Percentiles rank a stretch among this genome's conserved stretches.
These are phyloP conservation scores for Cornus kousa DNA, from an alignment of 148 eudicot genomes.

Conservation along the genomic window DNA sequence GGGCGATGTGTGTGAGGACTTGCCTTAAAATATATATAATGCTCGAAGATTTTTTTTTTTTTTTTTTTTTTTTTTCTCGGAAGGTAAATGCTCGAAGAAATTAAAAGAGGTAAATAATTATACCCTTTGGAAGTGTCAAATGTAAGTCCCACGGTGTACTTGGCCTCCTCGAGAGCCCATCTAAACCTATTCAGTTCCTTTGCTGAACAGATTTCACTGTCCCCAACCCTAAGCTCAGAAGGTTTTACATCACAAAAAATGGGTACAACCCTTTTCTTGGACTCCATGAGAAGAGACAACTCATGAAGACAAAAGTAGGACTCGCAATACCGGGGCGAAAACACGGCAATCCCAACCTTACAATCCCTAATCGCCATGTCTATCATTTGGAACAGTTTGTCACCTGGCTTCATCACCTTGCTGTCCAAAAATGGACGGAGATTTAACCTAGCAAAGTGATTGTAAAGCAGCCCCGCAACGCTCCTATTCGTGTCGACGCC, in stretches of 20 bases:
- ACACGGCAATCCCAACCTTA: conserved; percentile 43
- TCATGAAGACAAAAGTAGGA: conserved; percentile 53
- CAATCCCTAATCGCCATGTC: conserved; percentile 26
- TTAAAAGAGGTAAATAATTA: background rate
- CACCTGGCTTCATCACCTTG: conserved; percentile 54
- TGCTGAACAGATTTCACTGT: conserved; percentile 19
- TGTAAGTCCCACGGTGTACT: conserved; percentile 42
- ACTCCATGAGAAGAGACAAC: conserved; percentile 42
- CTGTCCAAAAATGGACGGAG: conserved; percentile 40
- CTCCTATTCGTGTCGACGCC: conserved; percentile 45
- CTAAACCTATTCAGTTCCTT: conserved; percentile 27
- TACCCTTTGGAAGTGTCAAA: conserved; percentile 48
- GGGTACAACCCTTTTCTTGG: conserved; percentile 41
- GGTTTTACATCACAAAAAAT: conserved; percentile 53
- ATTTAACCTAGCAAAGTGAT: conserved; percentile 26
- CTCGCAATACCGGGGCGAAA: conserved; percentile 46
- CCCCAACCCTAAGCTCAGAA: conserved; percentile 39
- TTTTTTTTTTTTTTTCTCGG: too few relatives aligned
- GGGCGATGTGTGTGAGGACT: too few relatives aligned
- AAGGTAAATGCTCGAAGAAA: background rate
- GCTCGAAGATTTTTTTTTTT: too few relatives aligned
- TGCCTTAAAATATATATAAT: background rate
- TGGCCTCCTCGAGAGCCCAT: conserved; percentile 44
- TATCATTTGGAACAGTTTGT: conserved; percentile 29
- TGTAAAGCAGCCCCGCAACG: conserved; percentile 40